Evolutionary conservation across 2,329 filamentous ascomycete species (phyloP).

Genomic region (Trichoderma simmonsii): DNA sequence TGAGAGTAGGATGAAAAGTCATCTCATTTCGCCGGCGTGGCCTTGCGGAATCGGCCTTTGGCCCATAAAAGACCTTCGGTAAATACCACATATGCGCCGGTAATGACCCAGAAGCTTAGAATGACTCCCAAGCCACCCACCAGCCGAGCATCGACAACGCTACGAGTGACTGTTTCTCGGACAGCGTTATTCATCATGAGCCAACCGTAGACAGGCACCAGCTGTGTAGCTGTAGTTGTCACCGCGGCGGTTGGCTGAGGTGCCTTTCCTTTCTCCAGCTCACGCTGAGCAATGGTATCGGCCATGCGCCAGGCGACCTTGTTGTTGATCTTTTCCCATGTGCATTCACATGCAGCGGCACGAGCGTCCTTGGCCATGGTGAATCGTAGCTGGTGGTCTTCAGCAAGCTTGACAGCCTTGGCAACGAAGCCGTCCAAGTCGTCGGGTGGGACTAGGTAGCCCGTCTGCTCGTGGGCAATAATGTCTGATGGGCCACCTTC

Average conservation of each 20-base stretch:
- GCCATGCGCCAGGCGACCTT: conserved; percentile 64
- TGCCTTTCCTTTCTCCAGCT: conserved; percentile 29
- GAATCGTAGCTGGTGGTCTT: conserved; percentile 41
- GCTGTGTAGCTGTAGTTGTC: conserved; percentile 28
- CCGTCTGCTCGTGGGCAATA: conserved; percentile 56
- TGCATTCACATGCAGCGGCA: conserved; percentile 58
- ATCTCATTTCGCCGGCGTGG: neutral
- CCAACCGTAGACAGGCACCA: conserved; percentile 44
- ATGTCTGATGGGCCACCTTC: conserved; percentile 69
- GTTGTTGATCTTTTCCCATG: conserved; percentile 71
- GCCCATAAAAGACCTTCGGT: conserved; percentile 44
- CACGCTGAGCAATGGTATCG: conserved; percentile 48
- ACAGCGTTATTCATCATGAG: conserved; percentile 40
- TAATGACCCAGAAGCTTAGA: conserved; percentile 47
- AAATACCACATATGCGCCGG: conserved; percentile 48
- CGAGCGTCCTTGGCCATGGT: conserved; percentile 49
- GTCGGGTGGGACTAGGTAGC: conserved; percentile 58
- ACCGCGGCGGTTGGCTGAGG: conserved; percentile 19
- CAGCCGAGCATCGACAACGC: conserved; percentile 44
- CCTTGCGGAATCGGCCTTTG: conserved; percentile 31
- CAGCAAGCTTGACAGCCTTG: conserved; percentile 49
- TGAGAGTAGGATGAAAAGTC: neutral
- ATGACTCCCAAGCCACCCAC: conserved; percentile 46
- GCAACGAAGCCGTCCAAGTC: conserved; percentile 58
- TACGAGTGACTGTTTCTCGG: conserved; percentile 33